Evolutionary conservation across 2,329 filamentous ascomycete species (phyloP), one percentile per base, ranked within the genome.

Genomic region (Diplocarpon mali): DNA sequence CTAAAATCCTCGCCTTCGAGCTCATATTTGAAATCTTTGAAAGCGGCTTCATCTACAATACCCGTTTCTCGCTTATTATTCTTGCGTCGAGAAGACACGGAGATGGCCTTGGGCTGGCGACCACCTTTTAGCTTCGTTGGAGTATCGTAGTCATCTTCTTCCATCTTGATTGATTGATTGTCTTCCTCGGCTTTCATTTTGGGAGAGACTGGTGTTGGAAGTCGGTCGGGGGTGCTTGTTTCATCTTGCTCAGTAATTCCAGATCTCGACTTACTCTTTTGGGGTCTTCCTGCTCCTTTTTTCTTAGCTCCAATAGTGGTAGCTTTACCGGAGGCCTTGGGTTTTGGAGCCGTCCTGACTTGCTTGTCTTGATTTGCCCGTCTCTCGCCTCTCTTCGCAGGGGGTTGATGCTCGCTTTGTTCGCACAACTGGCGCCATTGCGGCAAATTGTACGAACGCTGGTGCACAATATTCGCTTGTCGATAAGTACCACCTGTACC

Each of bases 381-480:
- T 53, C 83, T 73, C 65, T 92, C 85, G 43, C 93, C 92, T 62
- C 92, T 80, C 58, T 81, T 81, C 5, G 92, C 92, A 0, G 92
- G 92, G 9, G 92, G 92, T 58, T 96, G 92, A 62, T 98, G 88
- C 57, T 95, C 89, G 61, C 86, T 89, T 65, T 95, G 88, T 52
- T 95, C 85, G 62, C 89, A 95, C 32, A 96, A 73, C 44, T 85
- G 77, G 55, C 88, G 86, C 92, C 92, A 98, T 65, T 98, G 89
- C 0, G 90, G 90, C 4, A 98, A 71, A 56, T 95, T 98, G 69
- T 98, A 98, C 12, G 88, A 88, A 62, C 92, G 78, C 62, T 93
- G 87, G 66, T 95, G 93, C 59, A 96, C 81, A 48, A 98, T 89
- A 61, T 98, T 98, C 60, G 92, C 86, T 64, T 98, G 92, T 30